phyloP scores from a whole-genome alignment of 2,329 filamentous ascomycete species.

The Trichoderma guizhouense region DNA sequence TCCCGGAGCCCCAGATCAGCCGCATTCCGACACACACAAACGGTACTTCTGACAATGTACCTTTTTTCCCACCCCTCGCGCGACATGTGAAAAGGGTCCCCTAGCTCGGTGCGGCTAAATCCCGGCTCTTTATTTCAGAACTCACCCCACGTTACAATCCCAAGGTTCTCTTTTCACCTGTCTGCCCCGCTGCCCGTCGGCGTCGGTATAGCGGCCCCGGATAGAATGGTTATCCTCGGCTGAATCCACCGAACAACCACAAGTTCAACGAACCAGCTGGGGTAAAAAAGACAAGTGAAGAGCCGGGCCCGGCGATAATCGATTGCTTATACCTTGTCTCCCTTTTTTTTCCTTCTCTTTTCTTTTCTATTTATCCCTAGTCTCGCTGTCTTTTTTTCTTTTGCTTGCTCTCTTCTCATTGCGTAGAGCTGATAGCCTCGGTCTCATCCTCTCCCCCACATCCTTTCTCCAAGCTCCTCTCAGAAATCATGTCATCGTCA shows the following conservation, averaged over 20 bases:
- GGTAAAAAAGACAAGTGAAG: neutral
- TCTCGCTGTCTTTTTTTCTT: neutral
- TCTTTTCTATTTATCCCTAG: neutral
- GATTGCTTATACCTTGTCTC: neutral
- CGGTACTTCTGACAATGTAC: neutral
- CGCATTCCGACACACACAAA: neutral
- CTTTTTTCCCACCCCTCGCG: neutral
- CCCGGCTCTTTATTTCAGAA: neutral
- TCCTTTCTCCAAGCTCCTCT: neutral
- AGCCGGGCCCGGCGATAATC: neutral
- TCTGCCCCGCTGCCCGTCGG: neutral
- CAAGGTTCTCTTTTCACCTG: neutral
- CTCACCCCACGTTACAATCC: neutral
- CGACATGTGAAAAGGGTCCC: constrained; percentile 12
- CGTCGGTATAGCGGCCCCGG: neutral
- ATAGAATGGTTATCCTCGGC: constrained; percentile 26
- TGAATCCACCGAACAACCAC: neutral
- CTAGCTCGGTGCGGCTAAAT: neutral
- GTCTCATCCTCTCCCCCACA: neutral
- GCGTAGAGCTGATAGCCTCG: neutral
- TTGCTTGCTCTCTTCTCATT: neutral
- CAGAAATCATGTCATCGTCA: constrained; percentile 39
- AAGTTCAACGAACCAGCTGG: neutral
- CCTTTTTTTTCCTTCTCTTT: neutral
- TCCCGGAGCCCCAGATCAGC: constrained; percentile 10